These are phyloP conservation scores for Apiotrichum gamsii DNA, from an alignment of 1,284 basidiomycete species.

Conservation along the genomic window DNA sequence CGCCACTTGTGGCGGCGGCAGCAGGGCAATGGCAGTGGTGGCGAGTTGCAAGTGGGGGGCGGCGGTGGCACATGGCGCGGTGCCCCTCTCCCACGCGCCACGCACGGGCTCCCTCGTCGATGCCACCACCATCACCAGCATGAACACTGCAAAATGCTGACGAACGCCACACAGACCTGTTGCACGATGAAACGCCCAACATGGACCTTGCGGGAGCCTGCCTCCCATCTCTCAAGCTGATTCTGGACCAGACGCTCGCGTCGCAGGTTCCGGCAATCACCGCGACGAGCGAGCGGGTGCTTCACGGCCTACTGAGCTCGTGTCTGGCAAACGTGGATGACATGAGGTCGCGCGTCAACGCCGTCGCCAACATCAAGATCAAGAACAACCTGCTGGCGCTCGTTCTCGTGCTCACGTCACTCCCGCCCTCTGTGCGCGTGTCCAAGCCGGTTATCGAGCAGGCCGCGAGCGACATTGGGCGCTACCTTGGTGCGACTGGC, in stretches of 20 bases:
- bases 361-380: conserved; percentile 71
- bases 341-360: conserved; percentile 81
- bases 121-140: no score
- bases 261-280: conserved; percentile 33
- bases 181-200: conserved; percentile 74
- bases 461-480: conserved; percentile 72
- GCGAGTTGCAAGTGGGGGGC: no score
- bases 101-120: no score
- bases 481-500: conserved; percentile 56
- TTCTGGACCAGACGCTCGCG: conserved; percentile 55
- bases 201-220: conserved; percentile 72
- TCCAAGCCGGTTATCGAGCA: conserved; percentile 75
- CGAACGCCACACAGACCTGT: conserved; percentile 62
- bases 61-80: no score
- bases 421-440: conserved; percentile 63
- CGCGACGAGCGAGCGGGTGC: conserved; percentile 49
- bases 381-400: conserved; percentile 85
- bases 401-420: conserved; percentile 75
- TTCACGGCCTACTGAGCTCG: conserved; percentile 80
- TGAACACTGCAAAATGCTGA: no score
- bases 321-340: conserved; percentile 83
- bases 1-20: no score
- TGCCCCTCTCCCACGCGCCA: no score
- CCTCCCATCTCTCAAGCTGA: conserved; percentile 66
- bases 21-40: no score